Percentiles rank a stretch among this genome's conserved stretches.
phyloP scores from a whole-genome alignment of 345 rosid genomes.

The Angophora floribunda region DNA sequence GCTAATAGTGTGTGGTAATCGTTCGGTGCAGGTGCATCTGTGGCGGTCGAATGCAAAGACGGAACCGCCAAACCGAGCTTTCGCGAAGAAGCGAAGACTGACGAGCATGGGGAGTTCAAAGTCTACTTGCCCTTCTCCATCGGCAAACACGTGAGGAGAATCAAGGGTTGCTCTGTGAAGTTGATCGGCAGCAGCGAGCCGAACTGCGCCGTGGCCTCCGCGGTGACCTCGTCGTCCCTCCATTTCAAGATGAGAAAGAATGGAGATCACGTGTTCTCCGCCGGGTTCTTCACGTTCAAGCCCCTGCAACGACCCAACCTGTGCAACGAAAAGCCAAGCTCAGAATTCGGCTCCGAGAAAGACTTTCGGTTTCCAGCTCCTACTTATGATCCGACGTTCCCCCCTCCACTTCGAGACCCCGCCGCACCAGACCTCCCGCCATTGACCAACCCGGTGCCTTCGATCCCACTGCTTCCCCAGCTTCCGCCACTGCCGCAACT shows the following conservation, averaged over 20 bases:
- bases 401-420: background rate
- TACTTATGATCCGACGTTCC: conserved; percentile 17
- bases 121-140: conserved; percentile 58
- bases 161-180: conserved; percentile 63
- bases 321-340: conserved; percentile 51
- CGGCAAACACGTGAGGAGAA: conserved; percentile 51
- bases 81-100: conserved; percentile 52
- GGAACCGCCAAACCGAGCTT: conserved; percentile 33
- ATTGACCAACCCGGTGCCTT: conserved; percentile 3
- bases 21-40: conserved; percentile 59
- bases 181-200: conserved; percentile 66
- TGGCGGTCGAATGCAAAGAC: conserved; percentile 62
- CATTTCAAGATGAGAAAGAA: conserved; percentile 39
- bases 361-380: conserved; percentile 20
- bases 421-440: conserved; percentile 4
- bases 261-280: conserved; percentile 61
- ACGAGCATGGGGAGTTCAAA: conserved; percentile 58
- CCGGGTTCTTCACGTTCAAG: conserved; percentile 89
- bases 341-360: conserved; percentile 3
- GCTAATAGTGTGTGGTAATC: background rate
- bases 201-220: conserved; percentile 60
- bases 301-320: conserved; percentile 50
- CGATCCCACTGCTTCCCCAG: conserved; percentile 27
- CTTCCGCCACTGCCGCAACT: conserved; percentile 33
- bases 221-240: conserved; percentile 52